Evolutionary conservation across 345 rosid species (phyloP).

Genomic region (Psidium guajava): DNA sequence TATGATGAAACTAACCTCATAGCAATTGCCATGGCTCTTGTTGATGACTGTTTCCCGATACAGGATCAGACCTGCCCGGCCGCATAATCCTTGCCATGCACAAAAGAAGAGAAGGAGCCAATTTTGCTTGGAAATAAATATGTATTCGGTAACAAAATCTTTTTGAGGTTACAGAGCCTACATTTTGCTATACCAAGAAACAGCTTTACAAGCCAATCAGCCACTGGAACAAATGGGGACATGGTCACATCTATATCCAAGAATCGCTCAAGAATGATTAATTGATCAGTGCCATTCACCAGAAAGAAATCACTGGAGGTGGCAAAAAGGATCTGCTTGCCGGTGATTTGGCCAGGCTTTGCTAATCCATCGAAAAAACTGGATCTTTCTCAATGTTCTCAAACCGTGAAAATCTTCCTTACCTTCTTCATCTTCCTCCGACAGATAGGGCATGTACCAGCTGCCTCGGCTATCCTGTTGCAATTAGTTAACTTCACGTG

Average conservation of each 20-base stretch:
- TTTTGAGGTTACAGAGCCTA: not conserved
- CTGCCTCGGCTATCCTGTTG: constrained; percentile 77
- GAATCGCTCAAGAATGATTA: not conserved
- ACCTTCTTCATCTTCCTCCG: constrained; percentile 84
- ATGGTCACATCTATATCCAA: not conserved
- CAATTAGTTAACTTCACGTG: not conserved
- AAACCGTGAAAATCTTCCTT: constrained; percentile 75
- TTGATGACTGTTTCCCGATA: not conserved
- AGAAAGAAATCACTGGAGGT: not conserved
- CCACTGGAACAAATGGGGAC: not conserved
- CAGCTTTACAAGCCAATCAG: not conserved
- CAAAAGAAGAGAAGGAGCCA: not conserved
- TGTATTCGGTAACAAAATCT: not conserved
- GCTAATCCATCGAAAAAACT: not conserved
- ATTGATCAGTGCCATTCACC: not conserved
- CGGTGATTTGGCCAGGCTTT: not conserved
- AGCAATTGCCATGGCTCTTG: not conserved
- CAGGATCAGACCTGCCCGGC: not conserved
- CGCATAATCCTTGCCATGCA: not conserved
- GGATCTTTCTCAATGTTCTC: not conserved
- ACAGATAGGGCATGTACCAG: constrained; percentile 79
- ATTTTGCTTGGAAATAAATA: not conserved
- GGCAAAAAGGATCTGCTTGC: not conserved
- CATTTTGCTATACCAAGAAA: not conserved
- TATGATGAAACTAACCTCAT: not conserved